Evolutionary conservation across 2,329 filamentous ascomycete species (phyloP).

Genomic region (Cordyceps tenuipes): DNA sequence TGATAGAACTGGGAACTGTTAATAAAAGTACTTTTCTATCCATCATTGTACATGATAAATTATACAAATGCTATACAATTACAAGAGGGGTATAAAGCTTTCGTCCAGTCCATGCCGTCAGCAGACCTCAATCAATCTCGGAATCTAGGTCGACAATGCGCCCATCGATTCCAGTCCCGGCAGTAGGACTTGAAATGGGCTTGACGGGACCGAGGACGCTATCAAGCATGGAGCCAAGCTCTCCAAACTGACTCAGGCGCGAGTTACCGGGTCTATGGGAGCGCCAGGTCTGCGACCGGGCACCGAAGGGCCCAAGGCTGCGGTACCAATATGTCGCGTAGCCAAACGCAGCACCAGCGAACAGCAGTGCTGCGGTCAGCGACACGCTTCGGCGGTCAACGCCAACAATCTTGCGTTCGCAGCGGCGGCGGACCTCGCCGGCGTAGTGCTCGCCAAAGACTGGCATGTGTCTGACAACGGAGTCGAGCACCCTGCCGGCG

Average conservation of each 20-base stretch:
- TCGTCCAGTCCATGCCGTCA: background rate
- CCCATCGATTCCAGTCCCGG: slow-evolving; percentile 14
- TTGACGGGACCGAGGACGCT: slow-evolving; percentile 24
- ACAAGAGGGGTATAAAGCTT: slow-evolving; percentile 7
- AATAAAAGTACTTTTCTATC: slow-evolving; percentile 12
- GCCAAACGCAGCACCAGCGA: slow-evolving; percentile 29
- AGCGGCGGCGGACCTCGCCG: slow-evolving; percentile 28
- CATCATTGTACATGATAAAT: slow-evolving; percentile 1
- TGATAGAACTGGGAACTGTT: background rate
- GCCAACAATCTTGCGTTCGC: slow-evolving; percentile 24
- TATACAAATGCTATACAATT: background rate
- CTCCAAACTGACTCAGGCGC: slow-evolving; percentile 36
- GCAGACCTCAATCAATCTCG: slow-evolving; percentile 24
- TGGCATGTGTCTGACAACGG: slow-evolving; percentile 27
- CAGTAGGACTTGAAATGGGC: slow-evolving; percentile 13
- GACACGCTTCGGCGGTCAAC: slow-evolving; percentile 26
- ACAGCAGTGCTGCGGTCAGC: slow-evolving; percentile 25
- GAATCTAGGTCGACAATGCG: slow-evolving; percentile 28
- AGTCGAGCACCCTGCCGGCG: slow-evolving; percentile 25
- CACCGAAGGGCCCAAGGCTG: slow-evolving; percentile 36
- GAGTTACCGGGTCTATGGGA: slow-evolving; percentile 20
- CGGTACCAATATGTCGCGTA: slow-evolving; percentile 34
- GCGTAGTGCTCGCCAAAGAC: slow-evolving; percentile 28
- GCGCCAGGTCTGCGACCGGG: slow-evolving; percentile 35
- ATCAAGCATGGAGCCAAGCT: slow-evolving; percentile 37